Conservation (phyloP, 2,329 filamentous ascomycete species). For the Cytospora schulzeri region DNA sequence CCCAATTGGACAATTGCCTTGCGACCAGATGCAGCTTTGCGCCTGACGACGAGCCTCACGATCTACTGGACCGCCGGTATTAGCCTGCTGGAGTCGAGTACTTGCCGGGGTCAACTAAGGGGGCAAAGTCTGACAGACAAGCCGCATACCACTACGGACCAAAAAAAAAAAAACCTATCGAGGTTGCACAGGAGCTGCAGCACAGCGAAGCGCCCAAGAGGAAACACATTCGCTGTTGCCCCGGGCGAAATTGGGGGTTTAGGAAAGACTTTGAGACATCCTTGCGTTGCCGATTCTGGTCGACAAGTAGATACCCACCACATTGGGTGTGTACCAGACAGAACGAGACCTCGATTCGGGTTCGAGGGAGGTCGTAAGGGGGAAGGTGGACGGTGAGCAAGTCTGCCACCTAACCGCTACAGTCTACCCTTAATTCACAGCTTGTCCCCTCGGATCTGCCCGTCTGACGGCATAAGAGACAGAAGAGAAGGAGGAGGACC, state of each 20-base stretch:
- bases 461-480: conserved; percentile 10
- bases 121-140: conserved; percentile 10
- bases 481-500: conserved; percentile 12
- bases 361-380: conserved; percentile 15
- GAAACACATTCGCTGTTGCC: conserved; percentile 7
- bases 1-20: conserved; percentile 17
- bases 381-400: conserved; percentile 19
- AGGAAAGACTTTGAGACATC: conserved; percentile 37
- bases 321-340: conserved; percentile 17
- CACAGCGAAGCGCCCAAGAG: conserved; percentile 24
- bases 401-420: conserved; percentile 6
- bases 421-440: conserved; percentile 4
- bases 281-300: conserved; percentile 60
- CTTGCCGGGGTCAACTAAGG: conserved; percentile 3
- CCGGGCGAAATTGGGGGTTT: conserved; percentile 10
- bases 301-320: conserved; percentile 37
- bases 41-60: conserved; percentile 19
- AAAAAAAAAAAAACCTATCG: conserved; percentile 18
- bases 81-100: conserved; percentile 7
- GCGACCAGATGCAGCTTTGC: conserved; percentile 22
- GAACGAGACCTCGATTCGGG: conserved; percentile 16
- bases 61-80: conserved; percentile 6
- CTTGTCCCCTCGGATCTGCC: conserved; percentile 1
- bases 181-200: conserved; percentile 27
- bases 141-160: conserved; percentile 18